A percentile compares a stretch with the other conserved stretches of the same genome.
phyloP scores from a whole-genome alignment of 2,329 filamentous ascomycete genomes.

The Aspergillus sp. region DNA sequence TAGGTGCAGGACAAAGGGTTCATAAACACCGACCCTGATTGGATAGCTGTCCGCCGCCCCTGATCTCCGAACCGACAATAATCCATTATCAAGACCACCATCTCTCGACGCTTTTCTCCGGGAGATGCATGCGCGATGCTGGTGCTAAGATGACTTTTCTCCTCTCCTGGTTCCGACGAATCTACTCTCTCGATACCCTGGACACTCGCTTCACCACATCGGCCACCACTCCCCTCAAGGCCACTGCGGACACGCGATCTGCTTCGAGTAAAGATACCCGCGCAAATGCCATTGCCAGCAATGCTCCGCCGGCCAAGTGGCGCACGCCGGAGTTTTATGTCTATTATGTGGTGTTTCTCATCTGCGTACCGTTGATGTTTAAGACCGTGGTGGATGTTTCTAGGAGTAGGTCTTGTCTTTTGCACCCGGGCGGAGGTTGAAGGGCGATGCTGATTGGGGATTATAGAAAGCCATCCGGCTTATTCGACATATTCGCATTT shows the following conservation, averaged over 20 bases:
- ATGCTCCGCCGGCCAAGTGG: conserved; percentile 65
- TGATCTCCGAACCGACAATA: conserved; percentile 8
- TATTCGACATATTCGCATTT: conserved; percentile 66
- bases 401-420: conserved; percentile 51
- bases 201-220: conserved; percentile 67
- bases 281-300: conserved; percentile 37
- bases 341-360: conserved; percentile 64
- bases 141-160: conserved; percentile 38
- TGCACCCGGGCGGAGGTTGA: neutral
- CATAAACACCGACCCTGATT: neutral
- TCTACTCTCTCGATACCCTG: conserved; percentile 61
- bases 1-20: neutral
- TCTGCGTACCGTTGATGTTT: conserved; percentile 77
- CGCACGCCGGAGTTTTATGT: conserved; percentile 75
- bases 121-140: conserved; percentile 21
- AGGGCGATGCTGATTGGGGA: conserved; percentile 7
- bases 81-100: conserved; percentile 8
- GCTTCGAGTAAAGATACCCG: conserved; percentile 30
- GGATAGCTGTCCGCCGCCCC: conserved; percentile 9
- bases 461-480: conserved; percentile 67
- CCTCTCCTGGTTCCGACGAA: conserved; percentile 43
- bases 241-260: conserved; percentile 47
- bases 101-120: conserved; percentile 7
- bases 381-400: conserved; percentile 84
- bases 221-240: conserved; percentile 60